phyloP scores from a whole-genome alignment of 1,284 basidiomycete species.

The Neonothopanus nambi region DNA sequence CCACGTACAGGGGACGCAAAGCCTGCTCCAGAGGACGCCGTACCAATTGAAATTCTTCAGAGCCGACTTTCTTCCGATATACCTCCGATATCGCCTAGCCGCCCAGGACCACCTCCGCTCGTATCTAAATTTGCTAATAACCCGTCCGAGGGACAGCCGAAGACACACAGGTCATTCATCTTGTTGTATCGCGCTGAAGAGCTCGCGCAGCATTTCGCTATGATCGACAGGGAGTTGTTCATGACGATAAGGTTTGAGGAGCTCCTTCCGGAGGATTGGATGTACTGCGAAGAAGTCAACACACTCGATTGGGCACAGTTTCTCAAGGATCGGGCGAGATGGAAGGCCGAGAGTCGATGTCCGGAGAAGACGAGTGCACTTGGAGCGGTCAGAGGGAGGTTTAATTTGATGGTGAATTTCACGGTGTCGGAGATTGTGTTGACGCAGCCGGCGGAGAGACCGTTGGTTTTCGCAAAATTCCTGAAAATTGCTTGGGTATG shows the following conservation, averaged over 20 bases:
- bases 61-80: slow-evolving; percentile 47
- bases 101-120: slow-evolving; percentile 32
- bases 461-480: slow-evolving; percentile 73
- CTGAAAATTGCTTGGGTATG: slow-evolving; percentile 83
- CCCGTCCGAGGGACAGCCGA: slow-evolving; percentile 31
- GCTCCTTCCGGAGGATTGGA: slow-evolving; percentile 72
- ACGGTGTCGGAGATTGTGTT: slow-evolving; percentile 78
- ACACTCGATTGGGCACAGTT: slow-evolving; percentile 84
- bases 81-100: not conserved
- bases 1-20: slow-evolving; percentile 44
- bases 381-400: slow-evolving; percentile 79
- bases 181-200: slow-evolving; percentile 56
- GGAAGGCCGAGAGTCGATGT: slow-evolving; percentile 63
- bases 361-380: slow-evolving; percentile 68
- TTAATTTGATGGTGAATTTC: slow-evolving; percentile 86
- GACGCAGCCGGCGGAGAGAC: slow-evolving; percentile 67
- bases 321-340: slow-evolving; percentile 71
- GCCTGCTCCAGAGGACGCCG: slow-evolving; percentile 57
- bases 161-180: slow-evolving; percentile 66
- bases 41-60: slow-evolving; percentile 66
- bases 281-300: slow-evolving; percentile 61
- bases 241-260: slow-evolving; percentile 84
- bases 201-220: slow-evolving; percentile 78
- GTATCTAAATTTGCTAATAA: slow-evolving; percentile 29
- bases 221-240: slow-evolving; percentile 89